phyloP scores from a whole-genome alignment of 306 rosid genomes.

The Erythrophleum fordii region DNA sequence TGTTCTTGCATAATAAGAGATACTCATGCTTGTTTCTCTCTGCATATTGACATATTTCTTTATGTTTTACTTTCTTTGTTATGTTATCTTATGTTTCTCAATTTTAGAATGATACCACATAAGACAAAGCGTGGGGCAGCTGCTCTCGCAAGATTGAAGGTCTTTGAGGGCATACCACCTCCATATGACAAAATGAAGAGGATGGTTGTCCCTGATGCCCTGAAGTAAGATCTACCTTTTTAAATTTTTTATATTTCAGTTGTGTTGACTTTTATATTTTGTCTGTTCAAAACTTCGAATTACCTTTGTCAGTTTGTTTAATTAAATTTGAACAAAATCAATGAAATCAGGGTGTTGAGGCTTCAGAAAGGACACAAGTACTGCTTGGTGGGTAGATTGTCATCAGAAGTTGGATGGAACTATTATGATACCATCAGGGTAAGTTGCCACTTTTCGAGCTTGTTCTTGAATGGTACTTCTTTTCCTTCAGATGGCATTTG shows the following conservation, averaged over 20 bases:
- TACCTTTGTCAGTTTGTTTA: neutral
- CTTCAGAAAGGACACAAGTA: constrained; percentile 55
- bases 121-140: constrained; percentile 56
- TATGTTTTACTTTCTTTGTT: neutral
- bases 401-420: constrained; percentile 60
- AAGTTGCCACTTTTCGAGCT: neutral
- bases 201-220: constrained; percentile 58
- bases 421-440: constrained; percentile 52
- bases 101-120: constrained; percentile 51
- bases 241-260: no score
- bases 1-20: neutral
- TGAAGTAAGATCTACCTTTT: constrained; percentile 26
- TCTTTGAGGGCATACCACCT: constrained; percentile 49
- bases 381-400: constrained; percentile 53
- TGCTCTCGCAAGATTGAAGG: constrained; percentile 54
- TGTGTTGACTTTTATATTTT: neutral
- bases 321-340: neutral
- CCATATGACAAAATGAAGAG: constrained; percentile 51
- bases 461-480: neutral
- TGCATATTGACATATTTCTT: neutral
- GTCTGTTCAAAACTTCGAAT: neutral
- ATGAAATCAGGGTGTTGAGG: constrained; percentile 50
- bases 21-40: neutral
- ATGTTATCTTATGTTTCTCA: neutral
- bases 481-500: neutral